These are phyloP conservation scores for Misopates orontium DNA, from an alignment of 257 asterid species.

Conservation along the genomic window DNA sequence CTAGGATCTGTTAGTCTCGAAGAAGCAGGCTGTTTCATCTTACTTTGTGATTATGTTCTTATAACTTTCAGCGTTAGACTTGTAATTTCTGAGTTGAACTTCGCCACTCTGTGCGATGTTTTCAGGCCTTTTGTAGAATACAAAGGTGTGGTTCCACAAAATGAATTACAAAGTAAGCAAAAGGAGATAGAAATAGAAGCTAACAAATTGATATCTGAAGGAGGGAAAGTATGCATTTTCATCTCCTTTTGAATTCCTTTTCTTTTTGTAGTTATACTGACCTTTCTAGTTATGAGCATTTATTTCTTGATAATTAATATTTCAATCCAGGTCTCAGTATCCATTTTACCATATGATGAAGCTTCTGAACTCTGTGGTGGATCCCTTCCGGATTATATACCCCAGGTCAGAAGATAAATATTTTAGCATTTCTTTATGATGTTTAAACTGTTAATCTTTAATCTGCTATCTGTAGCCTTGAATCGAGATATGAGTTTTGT, in stretches of 20 bases:
- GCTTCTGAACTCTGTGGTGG: conserved; percentile 80
- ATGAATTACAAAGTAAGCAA: conserved; percentile 58
- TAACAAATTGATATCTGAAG: conserved; percentile 56
- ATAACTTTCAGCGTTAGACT: background rate
- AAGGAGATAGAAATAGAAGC: conserved; percentile 64
- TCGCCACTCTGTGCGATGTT: background rate
- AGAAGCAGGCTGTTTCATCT: background rate
- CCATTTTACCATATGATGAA: conserved; percentile 54
- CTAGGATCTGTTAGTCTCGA: background rate
- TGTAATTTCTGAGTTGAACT: background rate
- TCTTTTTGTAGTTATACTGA: background rate
- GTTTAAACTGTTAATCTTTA: no score
- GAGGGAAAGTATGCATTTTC: conserved; percentile 62
- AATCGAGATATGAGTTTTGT: background rate
- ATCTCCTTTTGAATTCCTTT: background rate
- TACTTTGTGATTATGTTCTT: background rate
- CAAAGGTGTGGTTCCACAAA: conserved; percentile 60
- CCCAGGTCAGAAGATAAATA: conserved; percentile 46
- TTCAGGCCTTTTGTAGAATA: conserved; percentile 83
- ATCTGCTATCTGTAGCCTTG: background rate
- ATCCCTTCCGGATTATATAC: conserved; percentile 76
- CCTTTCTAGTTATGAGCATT: no score
- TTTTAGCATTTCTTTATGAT: no score
- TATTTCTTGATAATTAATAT: background rate
- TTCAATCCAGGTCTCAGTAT: conserved; percentile 56